Conservation (phyloP, 1,139 yeast species). For the Hansenula sp. region DNA sequence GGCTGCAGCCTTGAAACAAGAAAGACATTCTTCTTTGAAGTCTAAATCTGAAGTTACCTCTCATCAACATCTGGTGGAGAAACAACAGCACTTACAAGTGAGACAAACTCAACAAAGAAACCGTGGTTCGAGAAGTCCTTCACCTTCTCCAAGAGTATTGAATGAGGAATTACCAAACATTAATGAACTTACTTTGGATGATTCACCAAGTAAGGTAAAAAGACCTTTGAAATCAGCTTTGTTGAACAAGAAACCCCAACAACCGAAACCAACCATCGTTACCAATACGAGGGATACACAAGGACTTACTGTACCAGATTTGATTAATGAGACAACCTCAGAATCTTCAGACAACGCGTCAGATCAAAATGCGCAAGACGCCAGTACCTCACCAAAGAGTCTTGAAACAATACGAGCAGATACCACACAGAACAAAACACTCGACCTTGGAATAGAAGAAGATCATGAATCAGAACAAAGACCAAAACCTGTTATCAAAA, state of each 20-base stretch:
- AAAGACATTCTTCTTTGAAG: slow-evolving; percentile 19
- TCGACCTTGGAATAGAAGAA: slow-evolving; percentile 1
- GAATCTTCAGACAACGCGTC: slow-evolving; percentile 8
- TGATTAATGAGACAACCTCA: slow-evolving; percentile 8
- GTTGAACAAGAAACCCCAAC: background rate
- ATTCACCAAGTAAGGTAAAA: background rate
- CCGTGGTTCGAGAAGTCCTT: slow-evolving; percentile 7
- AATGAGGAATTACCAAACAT: slow-evolving; percentile 5
- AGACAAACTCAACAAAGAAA: background rate
- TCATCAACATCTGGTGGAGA: slow-evolving; percentile 3
- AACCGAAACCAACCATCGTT: background rate
- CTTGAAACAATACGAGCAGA: background rate
- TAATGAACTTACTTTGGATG: slow-evolving; percentile 6
- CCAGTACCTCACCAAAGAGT: background rate
- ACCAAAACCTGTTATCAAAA: slow-evolving; percentile 10
- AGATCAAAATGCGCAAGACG: background rate
- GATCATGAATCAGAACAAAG: too few species aligned
- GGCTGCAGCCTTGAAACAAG: slow-evolving; percentile 14
- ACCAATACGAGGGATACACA: background rate
- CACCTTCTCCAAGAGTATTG: slow-evolving; percentile 5
- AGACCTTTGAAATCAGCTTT: slow-evolving; percentile 4
- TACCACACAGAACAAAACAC: too few species aligned
- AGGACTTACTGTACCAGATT: slow-evolving; percentile 1
- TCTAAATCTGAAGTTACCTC: slow-evolving; percentile 8
- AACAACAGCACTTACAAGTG: background rate